Percentiles rank a stretch among this genome's conserved stretches.
phyloP scores from a whole-genome alignment of 2,329 filamentous ascomycete species.

The Phaeoacremonium minimum region DNA sequence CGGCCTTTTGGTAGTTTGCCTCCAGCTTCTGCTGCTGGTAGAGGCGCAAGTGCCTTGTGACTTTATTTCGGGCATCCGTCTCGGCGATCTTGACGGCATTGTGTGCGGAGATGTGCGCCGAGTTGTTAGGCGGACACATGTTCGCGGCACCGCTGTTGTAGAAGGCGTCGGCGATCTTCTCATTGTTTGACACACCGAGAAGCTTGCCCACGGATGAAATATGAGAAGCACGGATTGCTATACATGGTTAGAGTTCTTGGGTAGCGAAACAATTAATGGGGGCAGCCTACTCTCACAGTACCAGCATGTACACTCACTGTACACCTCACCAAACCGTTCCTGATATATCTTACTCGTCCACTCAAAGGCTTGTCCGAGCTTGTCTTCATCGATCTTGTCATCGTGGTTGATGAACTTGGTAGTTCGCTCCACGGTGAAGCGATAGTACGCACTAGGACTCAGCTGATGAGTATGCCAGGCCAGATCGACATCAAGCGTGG shows the following conservation, averaged over 20 bases:
- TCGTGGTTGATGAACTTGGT: conserved; percentile 71
- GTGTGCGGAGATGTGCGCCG: conserved; percentile 70
- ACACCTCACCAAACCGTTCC: conserved; percentile 59
- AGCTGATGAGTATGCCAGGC: conserved; percentile 82
- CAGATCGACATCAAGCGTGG: conserved; percentile 70
- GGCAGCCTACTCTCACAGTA: conserved; percentile 62
- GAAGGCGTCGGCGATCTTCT: conserved; percentile 40
- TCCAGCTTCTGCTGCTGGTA: conserved; percentile 35
- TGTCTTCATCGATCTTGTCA: conserved; percentile 72
- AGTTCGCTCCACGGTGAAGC: conserved; percentile 43
- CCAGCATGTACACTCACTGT: conserved; percentile 77
- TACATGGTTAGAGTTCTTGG: neutral
- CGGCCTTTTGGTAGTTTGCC: conserved; percentile 51
- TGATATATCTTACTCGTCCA: conserved; percentile 71
- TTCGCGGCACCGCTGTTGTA: conserved; percentile 42
- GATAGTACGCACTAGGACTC: conserved; percentile 57
- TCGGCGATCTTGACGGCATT: conserved; percentile 49
- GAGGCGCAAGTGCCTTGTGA: conserved; percentile 29
- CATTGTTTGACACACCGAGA: conserved; percentile 39
- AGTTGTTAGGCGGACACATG: conserved; percentile 50
- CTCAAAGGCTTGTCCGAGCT: conserved; percentile 61
- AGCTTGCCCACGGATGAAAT: conserved; percentile 39
- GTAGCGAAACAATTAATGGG: conserved; percentile 2
- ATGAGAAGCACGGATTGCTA: conserved; percentile 51
- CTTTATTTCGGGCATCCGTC: conserved; percentile 17